phyloP scores from a whole-genome alignment of 2,329 filamentous ascomycete genomes.

The Hypoxylon sp. region DNA sequence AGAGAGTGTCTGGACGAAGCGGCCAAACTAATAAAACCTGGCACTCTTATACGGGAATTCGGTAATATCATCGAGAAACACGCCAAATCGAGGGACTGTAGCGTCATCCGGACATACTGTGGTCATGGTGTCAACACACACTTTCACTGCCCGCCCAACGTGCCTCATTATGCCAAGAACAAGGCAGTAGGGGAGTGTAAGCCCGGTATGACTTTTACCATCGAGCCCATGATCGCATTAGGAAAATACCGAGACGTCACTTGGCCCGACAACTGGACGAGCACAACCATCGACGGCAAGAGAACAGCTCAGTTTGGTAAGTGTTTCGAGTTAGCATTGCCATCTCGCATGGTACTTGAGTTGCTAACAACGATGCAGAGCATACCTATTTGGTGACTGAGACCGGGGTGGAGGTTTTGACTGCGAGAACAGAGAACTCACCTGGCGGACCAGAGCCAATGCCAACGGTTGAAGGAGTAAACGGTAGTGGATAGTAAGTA shows the following conservation, averaged over 20 bases:
- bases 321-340: too few relatives aligned
- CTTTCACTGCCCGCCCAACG: slow-evolving; percentile 93
- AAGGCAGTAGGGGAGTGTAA: slow-evolving; percentile 95
- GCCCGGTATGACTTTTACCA: slow-evolving; percentile 97
- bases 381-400: slow-evolving; percentile 87
- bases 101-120: slow-evolving; percentile 94
- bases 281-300: slow-evolving; percentile 88
- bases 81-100: slow-evolving; percentile 84
- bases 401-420: slow-evolving; percentile 83
- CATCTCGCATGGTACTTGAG: too few relatives aligned
- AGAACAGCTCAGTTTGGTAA: slow-evolving; percentile 90
- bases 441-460: slow-evolving; percentile 78
- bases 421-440: slow-evolving; percentile 74
- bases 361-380: slow-evolving; percentile 56
- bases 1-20: slow-evolving; percentile 90
- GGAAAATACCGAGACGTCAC: slow-evolving; percentile 92
- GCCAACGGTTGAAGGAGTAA: slow-evolving; percentile 45
- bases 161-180: slow-evolving; percentile 98
- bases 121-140: slow-evolving; percentile 94
- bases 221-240: slow-evolving; percentile 97
- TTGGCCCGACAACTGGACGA: slow-evolving; percentile 99
- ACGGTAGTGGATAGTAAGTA: slow-evolving; percentile 18
- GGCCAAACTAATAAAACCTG: slow-evolving; percentile 91
- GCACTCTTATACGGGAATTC: slow-evolving; percentile 89
- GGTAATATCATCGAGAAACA: slow-evolving; percentile 96